Conservation (phyloP, 2,329 filamentous ascomycete genomes). For the Calonectria multiphialidica region DNA sequence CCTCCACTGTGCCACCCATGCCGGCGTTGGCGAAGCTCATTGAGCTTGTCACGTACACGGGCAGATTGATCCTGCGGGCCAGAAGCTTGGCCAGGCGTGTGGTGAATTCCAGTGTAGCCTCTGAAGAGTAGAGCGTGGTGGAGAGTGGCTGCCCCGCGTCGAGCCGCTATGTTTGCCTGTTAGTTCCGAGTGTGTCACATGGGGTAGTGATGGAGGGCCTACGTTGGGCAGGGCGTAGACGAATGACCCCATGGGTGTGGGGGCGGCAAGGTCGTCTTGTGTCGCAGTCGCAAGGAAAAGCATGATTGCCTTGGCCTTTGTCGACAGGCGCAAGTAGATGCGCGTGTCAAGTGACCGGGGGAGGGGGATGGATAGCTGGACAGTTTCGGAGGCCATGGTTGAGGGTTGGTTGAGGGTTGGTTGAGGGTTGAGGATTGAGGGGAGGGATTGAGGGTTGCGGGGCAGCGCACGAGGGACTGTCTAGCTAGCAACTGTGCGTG, state of each 20-base stretch:
- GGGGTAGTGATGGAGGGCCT: conserved; percentile 43
- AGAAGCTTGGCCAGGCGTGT: conserved; percentile 86
- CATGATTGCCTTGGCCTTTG: conserved; percentile 68
- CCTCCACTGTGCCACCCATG: conserved; percentile 85
- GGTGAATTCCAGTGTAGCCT: conserved; percentile 87
- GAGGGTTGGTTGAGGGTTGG: too few species aligned
- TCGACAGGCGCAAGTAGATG: conserved; percentile 71
- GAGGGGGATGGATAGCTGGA: conserved; percentile 69
- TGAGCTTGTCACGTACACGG: conserved; percentile 92
- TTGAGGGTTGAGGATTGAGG: too few species aligned
- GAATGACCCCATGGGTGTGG: conserved; percentile 82
- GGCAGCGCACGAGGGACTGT: not conserved
- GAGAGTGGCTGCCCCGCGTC: conserved; percentile 74
- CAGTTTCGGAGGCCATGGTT: conserved; percentile 41
- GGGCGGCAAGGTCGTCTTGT: conserved; percentile 62
- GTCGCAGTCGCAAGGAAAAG: conserved; percentile 72
- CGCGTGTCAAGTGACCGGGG: conserved; percentile 71
- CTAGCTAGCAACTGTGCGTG: not conserved
- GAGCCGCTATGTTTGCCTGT: conserved; percentile 55
- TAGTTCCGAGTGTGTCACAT: conserved; percentile 21
- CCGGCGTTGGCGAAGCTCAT: conserved; percentile 80
- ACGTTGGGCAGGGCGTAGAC: conserved; percentile 96
- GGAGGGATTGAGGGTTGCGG: too few species aligned
- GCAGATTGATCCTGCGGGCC: conserved; percentile 77
- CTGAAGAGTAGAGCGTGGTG: conserved; percentile 82